These are phyloP conservation scores for Chaetoceros tenuissimus DNA, from an alignment of 108 stramenopile genomes.

Conservation along the genomic window DNA sequence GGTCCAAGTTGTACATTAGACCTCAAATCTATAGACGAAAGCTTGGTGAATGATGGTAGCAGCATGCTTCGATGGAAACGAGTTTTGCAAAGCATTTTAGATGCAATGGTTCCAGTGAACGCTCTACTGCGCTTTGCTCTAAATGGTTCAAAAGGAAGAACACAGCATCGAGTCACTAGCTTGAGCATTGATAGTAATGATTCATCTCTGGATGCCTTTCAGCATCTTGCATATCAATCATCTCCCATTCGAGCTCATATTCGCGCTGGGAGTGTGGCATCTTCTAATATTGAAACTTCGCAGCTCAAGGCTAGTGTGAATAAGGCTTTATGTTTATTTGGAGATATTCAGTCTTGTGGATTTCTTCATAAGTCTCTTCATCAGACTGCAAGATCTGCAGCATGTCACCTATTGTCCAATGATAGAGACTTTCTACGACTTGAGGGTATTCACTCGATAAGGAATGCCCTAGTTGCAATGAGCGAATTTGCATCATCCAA, in stretches of 20 bases:
- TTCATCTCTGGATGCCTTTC: background rate
- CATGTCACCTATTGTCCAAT: background rate
- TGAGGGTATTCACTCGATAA: background rate
- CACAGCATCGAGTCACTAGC: constrained; percentile 38
- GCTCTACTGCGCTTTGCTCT: constrained; percentile 56
- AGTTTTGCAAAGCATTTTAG: constrained; percentile 33
- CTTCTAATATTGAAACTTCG: too few relatives aligned
- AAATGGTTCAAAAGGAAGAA: constrained; percentile 35
- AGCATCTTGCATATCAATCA: background rate
- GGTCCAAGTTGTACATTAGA: constrained; percentile 24
- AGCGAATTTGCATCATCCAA: background rate
- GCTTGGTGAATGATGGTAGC: constrained; percentile 17
- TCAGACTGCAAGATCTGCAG: background rate
- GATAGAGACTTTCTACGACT: background rate
- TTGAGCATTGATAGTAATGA: too few relatives aligned
- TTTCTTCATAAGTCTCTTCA: background rate
- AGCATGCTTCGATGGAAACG: constrained; percentile 32
- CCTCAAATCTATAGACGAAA: background rate
- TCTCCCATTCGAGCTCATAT: background rate
- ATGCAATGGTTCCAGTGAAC: constrained; percentile 47
- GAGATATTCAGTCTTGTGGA: background rate
- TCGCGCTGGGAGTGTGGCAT: too few relatives aligned
- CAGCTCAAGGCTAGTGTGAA: background rate
- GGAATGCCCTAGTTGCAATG: background rate
- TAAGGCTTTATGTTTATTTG: background rate